Conservation (phyloP, 768 basidiomycete species). For the Auricularia sp. region DNA sequence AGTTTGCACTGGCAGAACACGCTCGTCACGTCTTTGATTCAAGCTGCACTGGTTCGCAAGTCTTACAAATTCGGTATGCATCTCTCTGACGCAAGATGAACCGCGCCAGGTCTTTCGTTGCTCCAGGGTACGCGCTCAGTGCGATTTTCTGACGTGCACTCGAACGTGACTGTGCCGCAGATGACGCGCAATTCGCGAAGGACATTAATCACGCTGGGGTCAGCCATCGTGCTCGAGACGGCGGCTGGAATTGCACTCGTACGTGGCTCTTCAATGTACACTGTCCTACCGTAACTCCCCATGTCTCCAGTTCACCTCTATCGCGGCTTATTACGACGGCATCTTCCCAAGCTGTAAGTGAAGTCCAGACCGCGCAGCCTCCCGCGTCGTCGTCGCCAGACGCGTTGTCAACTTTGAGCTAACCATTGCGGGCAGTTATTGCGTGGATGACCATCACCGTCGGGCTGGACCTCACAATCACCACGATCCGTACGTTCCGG, state of each 20-base stretch:
- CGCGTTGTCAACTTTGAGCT: background rate
- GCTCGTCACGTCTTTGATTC: background rate
- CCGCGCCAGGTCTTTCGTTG: background rate
- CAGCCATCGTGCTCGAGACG: background rate
- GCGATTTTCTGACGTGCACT: background rate
- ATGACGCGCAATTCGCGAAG: background rate
- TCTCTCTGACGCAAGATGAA: background rate
- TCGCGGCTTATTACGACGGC: background rate
- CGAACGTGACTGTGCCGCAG: background rate
- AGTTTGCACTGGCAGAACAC: background rate
- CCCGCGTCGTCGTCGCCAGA: too few relatives aligned
- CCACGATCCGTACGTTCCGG: background rate
- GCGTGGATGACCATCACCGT: background rate
- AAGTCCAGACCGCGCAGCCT: background rate
- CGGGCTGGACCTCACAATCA: background rate
- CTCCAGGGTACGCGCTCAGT: background rate
- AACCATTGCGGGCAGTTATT: background rate
- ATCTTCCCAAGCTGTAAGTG: background rate
- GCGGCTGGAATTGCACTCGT: background rate
- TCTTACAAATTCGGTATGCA: background rate
- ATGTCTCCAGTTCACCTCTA: background rate
- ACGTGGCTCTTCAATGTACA: background rate
- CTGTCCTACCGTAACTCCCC: background rate
- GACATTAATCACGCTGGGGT: background rate
- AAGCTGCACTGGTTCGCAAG: background rate